Evolutionary conservation across 2,329 filamentous ascomycete genomes (phyloP), one percentile per base, ranked within the genome.

Genomic region (Arthroderma sp.): DNA sequence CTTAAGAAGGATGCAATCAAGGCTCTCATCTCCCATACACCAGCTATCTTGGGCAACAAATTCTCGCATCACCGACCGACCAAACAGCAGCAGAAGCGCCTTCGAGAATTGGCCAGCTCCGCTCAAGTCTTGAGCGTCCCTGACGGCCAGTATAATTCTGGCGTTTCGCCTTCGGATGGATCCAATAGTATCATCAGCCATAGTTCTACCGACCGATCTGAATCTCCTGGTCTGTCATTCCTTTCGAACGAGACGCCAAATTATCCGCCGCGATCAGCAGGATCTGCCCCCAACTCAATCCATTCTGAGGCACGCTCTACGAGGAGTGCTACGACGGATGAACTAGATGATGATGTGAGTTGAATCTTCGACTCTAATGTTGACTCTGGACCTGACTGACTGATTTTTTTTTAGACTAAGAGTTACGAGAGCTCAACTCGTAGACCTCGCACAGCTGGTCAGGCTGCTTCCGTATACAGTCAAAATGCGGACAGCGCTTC

Each of bases 31-130:
- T 91, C 85, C 1, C 91, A 98, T 59, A 88, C 89, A 0, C 91
- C 91, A 32, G 87, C 91, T 46, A 95, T 98, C 53, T 86, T 98
- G 41, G 86, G 89, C 44, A 98, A 98, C 72, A 98, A 98, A 61
- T 85, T 98, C 64, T 85, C 81, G 42, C 85, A 86, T 57, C 85
- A 94, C 59, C 79, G 87, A 3, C 88, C 89, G 1, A 85, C 71
- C 51, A 84, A 80, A 43, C 80, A 84, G 47, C 84, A 91, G 59
- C 80, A 85, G 57, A 83, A 73, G 57, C 80, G 83, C 50, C 73
- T 93, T 31, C 78, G 88, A 36, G 87, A 95, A 61, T 71, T 94
- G 46, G 86, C 85, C n/a, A 88, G 78, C 47, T 84, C 77, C 55
- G 82, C 80, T 32, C 78, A 82, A 15, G 70, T 89, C 34, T 65